Base-by-base conservation (phyloP, 176 grass and related monocot genomes). In the Carex pumila region DNA sequence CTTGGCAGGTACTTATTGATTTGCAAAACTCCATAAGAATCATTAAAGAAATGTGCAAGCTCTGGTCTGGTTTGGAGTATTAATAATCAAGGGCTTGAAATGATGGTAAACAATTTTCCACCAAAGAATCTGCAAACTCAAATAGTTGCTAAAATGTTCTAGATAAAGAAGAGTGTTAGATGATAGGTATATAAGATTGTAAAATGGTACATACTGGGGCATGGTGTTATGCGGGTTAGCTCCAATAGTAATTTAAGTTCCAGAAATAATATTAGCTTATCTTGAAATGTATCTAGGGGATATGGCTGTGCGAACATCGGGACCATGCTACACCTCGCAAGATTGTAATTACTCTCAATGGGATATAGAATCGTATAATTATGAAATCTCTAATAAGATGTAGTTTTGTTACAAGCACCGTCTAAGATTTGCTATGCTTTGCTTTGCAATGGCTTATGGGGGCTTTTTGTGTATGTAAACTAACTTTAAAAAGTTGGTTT, bases 291-390 rank as follows among this genome's bases (percentile, higher is more conserved):
- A 29, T 80, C 36, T 84, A 94, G 94, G 94, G 94, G 72, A 97
- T 97, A 91, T 97, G 94, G 94, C 85, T 97, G 3, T 97, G 94
- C 47, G 94, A 97, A 86, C 91, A 97, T 65, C 90, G 92, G 30
- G 92, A 97, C 80, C 80, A 88, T 12, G 92, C 94, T 56, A 94
- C 92, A 68, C 85, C 92, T 54, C 92, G 94, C 60, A 79, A 88
- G 83, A 92, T 97, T 65, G 92, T 97, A 69, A 88, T 97, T 75
- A 97, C 94, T 0, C 89, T 97, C 57, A 94, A 87, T 84, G 92
- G 94, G 39, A 90, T 94, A 29, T 92, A 83, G 88, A 5, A 55
- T 77, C 13, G 18, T 77, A 56, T 19, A 30, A 72, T 57, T 55
- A 62, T 59, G 18, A 29, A 82, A 65, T 53, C 45, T 65, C 41